Evolutionary conservation across 2,329 filamentous ascomycete genomes (phyloP), one percentile per base, ranked within the genome.

Genomic region (Fusarium stilboides): DNA sequence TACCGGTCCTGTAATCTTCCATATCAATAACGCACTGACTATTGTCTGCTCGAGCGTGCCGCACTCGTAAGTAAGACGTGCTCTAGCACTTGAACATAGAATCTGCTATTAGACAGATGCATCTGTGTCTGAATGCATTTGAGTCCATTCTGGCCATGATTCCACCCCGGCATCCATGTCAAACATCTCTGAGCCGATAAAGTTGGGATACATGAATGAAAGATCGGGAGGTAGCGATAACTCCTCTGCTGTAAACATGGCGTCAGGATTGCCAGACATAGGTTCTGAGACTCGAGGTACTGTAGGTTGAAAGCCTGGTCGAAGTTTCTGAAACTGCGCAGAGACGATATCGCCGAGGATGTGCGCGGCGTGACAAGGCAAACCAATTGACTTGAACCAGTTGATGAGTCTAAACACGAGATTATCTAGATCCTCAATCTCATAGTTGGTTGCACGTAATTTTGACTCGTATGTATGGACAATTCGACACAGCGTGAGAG

Each of bases 361-460:
- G 43, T 75, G 71, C 4, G 74, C 68, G 1, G 65, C 71, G 15
- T 77, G 73, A n/a, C 74, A 75, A 8, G 67, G 51, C 6, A 72
- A 5, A 1, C 75, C 74, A n/a, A 76, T 73, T 0, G 71, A 68
- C 8, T 57, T 56, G 10, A 76, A 63, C 74, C 74, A 77, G 8
- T 45, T 53, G 3, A 76, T 51, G 2, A 77, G 66, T 8, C 46
- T 64, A 14, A 57, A 39, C 0, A 77, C 44, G 2, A 71, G 54
- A 13, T 39, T 45, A 8, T 75, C 73, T 5, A 76, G 22, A 2
- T 53, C 56, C 0, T 22, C 26, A 8, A 70, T 43, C 5, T 74
- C 63, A 20, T 73, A 58, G 9, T 36, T 56, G 2, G 66, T 42
- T 15, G 34, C 44, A 17, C 46, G 62, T 1, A 76, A 26, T 22